Conservation (phyloP, 208 protist genomes). For the Leptomonas pyrrhocoris region DNA sequence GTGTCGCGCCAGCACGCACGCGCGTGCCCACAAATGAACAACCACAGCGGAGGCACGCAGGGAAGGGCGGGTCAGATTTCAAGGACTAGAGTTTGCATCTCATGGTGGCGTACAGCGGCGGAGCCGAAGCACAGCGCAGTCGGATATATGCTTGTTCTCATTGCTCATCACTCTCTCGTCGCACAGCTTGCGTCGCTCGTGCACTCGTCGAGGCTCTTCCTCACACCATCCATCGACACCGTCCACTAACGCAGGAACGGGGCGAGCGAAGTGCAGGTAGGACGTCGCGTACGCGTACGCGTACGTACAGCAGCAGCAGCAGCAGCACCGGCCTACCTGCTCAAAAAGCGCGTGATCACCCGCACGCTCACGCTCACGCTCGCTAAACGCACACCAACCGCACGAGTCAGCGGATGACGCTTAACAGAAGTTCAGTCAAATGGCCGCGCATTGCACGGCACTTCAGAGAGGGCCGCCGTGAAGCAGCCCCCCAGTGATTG, state of each 20-base stretch:
- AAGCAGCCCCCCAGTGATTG: slow-evolving; percentile 32
- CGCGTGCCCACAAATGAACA: background rate
- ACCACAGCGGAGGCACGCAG: background rate
- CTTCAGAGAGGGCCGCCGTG: slow-evolving; percentile 26
- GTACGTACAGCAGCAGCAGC: background rate
- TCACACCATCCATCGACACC: slow-evolving; percentile 41
- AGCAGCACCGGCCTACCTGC: background rate
- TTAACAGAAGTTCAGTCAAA: slow-evolving; percentile 41
- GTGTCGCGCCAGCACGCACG: slow-evolving; percentile 2
- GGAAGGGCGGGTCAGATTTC: slow-evolving; percentile 40
- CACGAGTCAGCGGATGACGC: slow-evolving; percentile 46
- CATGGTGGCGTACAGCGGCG: slow-evolving; percentile 26
- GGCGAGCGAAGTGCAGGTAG: slow-evolving; percentile 57
- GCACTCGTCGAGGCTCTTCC: slow-evolving; percentile 20
- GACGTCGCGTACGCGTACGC: background rate
- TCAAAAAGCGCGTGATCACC: too few relatives aligned
- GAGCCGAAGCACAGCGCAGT: slow-evolving; percentile 18
- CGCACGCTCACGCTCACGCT: background rate
- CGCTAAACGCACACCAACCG: background rate
- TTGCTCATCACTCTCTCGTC: slow-evolving; percentile 38
- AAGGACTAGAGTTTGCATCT: slow-evolving; percentile 55
- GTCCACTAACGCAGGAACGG: slow-evolving; percentile 31
- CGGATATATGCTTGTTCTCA: slow-evolving; percentile 70
- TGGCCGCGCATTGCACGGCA: slow-evolving; percentile 17
- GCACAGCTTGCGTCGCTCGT: background rate